A percentile compares a stretch with the other conserved stretches of the same genome.
Evolutionary conservation across 192 early-diverging fungal species (phyloP).

Genomic region (Jimgerdemannia lactiflua): DNA sequence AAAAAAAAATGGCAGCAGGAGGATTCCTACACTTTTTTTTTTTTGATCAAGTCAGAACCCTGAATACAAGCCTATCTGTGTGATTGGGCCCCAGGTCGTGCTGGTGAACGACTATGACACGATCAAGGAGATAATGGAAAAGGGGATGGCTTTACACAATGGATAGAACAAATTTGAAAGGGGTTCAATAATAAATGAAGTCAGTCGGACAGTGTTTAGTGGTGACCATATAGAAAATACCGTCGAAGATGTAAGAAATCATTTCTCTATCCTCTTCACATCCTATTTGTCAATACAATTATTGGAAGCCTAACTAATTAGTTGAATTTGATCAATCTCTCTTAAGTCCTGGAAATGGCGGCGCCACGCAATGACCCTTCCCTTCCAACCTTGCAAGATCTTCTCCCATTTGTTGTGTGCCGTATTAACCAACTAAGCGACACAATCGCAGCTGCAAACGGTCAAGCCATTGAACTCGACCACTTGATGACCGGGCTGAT

Average conservation of each 20-base stretch:
- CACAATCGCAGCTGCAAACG: not conserved
- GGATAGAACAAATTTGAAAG: not conserved
- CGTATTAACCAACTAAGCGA: conserved; percentile 7
- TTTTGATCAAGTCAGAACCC: not conserved
- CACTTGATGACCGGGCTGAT: conserved; percentile 25
- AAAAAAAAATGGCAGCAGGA: not conserved
- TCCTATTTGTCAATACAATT: too few species aligned
- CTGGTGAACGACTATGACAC: not conserved
- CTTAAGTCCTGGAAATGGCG: conserved; percentile 32
- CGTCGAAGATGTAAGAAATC: conserved; percentile 21
- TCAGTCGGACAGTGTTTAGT: conserved; percentile 23
- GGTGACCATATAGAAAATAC: conserved; percentile 25
- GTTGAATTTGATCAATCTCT: too few species aligned
- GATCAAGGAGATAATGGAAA: not conserved
- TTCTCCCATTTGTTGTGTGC: conserved; percentile 21
- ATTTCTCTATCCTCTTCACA: not conserved
- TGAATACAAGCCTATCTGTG: not conserved
- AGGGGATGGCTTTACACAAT: not conserved
- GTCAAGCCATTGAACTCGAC: conserved; percentile 21
- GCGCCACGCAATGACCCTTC: conserved; percentile 23
- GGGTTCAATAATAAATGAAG: conserved; percentile 7
- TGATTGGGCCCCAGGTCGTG: not conserved
- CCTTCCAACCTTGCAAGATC: conserved; percentile 25
- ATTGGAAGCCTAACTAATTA: too few species aligned
- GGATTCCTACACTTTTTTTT: not conserved